Evolutionary conservation across 2,329 filamentous ascomycete species (phyloP), one percentile per base, ranked within the genome.

Genomic region (Colletotrichum magnum): DNA sequence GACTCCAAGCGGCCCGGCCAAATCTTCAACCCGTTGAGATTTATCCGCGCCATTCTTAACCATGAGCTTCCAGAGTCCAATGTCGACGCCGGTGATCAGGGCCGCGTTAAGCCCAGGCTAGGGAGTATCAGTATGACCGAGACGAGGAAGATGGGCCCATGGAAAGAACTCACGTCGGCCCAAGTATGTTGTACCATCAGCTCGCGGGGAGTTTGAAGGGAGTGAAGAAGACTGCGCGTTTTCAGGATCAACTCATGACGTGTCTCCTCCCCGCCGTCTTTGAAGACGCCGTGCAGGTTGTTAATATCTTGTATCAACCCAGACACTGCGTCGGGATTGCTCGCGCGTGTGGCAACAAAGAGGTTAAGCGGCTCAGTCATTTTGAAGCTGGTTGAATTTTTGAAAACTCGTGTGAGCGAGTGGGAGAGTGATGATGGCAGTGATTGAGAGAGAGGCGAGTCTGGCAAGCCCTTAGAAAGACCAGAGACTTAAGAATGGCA

Each of bases 161-260:
- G 1, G 62, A 60, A 67, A 2, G 9, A 6, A 50, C 73, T 65
- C 72, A 78, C 79, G 77, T 86, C 78, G 0, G 81, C 82, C 82
- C 84, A 86, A 69, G 74, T 78, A 52, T 85, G 82, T 63, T 81
- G 78, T 61, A 85, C 78, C 78, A 86, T 84, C 0, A 83, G 82
- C 74, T 87, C 84, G 6, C 83, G 77, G 0, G 84, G 84, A 0
- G 82, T 85, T 71, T 86, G 83, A 0, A 84, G 75, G 0, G 81
- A 78, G 32, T 66, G 64, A 6, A 66, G 77, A 75, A 39, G 78
- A 0, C 73, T 69, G n/a, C 79, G 76, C 1, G 81, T 80, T 64
- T 79, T 77, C 1, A 75, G 70, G 15, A 79, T 71, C 2, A 84
- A 73, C n/a, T 74, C 72, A 5, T 78, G 72, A 1, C 80, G 77